Evolutionary conservation across 371 early-diverging fungal genomes (phyloP), one percentile per base, ranked within the genome.

Genomic region (Circinella minor): DNA sequence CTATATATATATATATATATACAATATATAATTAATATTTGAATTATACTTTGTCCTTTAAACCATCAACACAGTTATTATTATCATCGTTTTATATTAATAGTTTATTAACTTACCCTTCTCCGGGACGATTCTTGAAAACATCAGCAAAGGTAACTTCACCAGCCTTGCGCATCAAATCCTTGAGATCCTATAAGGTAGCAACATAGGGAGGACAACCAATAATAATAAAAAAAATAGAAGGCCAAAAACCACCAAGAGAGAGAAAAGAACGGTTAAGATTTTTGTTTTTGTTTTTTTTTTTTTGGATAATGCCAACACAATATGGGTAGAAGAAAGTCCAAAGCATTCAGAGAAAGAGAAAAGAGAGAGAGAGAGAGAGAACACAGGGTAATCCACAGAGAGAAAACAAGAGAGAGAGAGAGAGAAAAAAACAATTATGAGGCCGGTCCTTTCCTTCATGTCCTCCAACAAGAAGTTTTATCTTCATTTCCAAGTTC

Each of bases 101-200:
- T 27, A 27, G 2, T 27, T 27, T 27, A 27, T 27, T 1, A 68
- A 55, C 82, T 82, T 85, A 94, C 94, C 98, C 98, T 79, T 93
- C 91, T 38, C 94, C 93, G 48, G 93, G 91, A 55, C 93, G 88
- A 65, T 88, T 87, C 74, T 88, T 89, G 82, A 90, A 91, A 46
- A 94, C 90, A 76, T 97, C 96, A 38, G 98, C 92, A 86, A 94
- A 98, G 47, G 92, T 89, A 11, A 98, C 97, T 78, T 96, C 95
- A 70, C 98, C 98, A 66, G 95, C 97, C 74, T 93, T 92, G 76
- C 96, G 94, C 88, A 96, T 93, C 78, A 95, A 86, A 80, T 97
- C 97, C 86, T 98, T 98, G 83, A 98, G 89, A 85, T 95, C 97
- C 97, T 98, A 83, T 70, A 68, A 54, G 70, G 64, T 69, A 70